phyloP scores from a whole-genome alignment of 257 asterid genomes.

The Solanum gandarillasii region DNA sequence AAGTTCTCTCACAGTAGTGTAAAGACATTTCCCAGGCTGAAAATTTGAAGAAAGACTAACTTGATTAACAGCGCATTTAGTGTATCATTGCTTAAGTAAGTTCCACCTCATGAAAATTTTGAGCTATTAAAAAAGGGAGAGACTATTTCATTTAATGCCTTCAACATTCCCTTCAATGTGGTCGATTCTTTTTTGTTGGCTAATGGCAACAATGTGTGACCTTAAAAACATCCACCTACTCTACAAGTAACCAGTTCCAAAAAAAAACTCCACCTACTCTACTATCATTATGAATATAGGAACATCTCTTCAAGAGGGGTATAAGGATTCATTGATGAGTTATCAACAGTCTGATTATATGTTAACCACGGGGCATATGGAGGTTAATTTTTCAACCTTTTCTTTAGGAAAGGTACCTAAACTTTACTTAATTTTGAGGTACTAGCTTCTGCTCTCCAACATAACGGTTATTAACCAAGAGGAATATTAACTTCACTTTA shows the following conservation, averaged over 20 bases:
- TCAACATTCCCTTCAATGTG: background rate
- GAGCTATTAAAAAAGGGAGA: background rate
- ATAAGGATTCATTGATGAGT: background rate
- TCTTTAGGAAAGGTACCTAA: background rate
- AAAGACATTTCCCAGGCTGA: constrained; percentile 84
- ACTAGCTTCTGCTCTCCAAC: background rate
- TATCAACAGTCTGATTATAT: background rate
- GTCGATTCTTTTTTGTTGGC: background rate
- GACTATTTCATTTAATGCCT: background rate
- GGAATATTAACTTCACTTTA: background rate
- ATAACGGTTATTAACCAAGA: background rate
- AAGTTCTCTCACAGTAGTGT: constrained; percentile 89
- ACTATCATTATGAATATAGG: background rate
- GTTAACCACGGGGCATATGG: background rate
- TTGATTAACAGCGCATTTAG: background rate
- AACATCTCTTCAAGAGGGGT: background rate
- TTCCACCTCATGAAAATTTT: background rate
- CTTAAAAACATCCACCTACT: background rate
- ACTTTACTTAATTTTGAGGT: background rate
- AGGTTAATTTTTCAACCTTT: background rate
- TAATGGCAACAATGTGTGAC: background rate
- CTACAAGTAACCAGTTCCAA: background rate
- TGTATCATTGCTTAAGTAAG: background rate
- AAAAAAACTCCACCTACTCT: background rate
- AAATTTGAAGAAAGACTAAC: background rate